Evolutionary conservation across 805 yeast species (phyloP).

Genomic region (Hanseniaspora vineae): DNA sequence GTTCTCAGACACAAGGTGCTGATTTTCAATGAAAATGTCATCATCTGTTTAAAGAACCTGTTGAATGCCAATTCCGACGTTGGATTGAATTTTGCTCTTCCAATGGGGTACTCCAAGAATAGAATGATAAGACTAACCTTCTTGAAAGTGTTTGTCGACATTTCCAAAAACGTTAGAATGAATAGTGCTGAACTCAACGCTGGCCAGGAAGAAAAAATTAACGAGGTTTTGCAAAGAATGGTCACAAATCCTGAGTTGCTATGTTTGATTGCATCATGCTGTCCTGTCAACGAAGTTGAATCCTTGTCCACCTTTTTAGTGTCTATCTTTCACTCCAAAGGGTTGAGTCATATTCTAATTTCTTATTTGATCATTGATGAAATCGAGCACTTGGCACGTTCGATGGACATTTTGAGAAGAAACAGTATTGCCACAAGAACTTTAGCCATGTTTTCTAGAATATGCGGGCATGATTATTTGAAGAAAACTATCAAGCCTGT

Average conservation of each 20-base stretch:
- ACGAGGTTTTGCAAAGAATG: slow-evolving; percentile 19
- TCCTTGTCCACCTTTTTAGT: slow-evolving; percentile 54
- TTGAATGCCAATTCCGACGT: slow-evolving; percentile 63
- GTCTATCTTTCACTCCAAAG: slow-evolving; percentile 36
- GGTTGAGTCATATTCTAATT: slow-evolving; percentile 35
- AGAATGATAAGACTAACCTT: slow-evolving; percentile 55
- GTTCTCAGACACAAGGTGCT: slow-evolving; percentile 40
- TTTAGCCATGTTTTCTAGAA: slow-evolving; percentile 55
- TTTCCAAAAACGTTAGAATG: slow-evolving; percentile 28
- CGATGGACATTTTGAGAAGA: slow-evolving; percentile 64
- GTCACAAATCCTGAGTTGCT: slow-evolving; percentile 31
- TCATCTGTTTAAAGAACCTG: slow-evolving; percentile 53
- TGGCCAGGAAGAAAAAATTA: slow-evolving; percentile 15
- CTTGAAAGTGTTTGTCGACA: slow-evolving; percentile 63
- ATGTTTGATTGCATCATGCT: slow-evolving; percentile 42
- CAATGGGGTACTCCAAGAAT: slow-evolving; percentile 66
- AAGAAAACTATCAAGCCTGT: slow-evolving; percentile 40
- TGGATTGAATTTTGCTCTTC: slow-evolving; percentile 63
- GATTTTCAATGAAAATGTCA: slow-evolving; percentile 47
- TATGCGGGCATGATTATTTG: slow-evolving; percentile 52
- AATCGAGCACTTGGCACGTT: slow-evolving; percentile 42
- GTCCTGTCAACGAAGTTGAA: slow-evolving; percentile 60
- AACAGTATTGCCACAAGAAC: slow-evolving; percentile 75
- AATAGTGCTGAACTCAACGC: slow-evolving; percentile 19
- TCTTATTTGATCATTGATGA: slow-evolving; percentile 47